Base-by-base conservation (phyloP, 257 asterid species). In the Solanum bulbocastanum region DNA sequence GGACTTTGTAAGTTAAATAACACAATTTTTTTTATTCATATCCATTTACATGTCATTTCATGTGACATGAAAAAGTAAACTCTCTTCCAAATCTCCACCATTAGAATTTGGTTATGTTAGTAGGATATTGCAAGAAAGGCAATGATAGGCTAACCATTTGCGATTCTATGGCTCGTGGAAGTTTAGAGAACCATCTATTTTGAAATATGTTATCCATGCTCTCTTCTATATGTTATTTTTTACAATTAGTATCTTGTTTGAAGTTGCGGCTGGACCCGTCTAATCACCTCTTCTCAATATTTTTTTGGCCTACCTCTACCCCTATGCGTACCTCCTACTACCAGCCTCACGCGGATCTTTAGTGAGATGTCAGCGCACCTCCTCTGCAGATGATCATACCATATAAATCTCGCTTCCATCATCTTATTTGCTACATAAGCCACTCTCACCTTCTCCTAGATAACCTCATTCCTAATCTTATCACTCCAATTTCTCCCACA, bases 151-250 rank as follows among this genome's bases (percentile, higher is more conserved):
- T 96, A 88, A 92, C 95, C 9, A 98, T 96, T 86, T 93, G 95
- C 76, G 98, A 94, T 90, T 96, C 91, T 89, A 93, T 95, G 98
- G 96, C 98, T 18, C 91, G 94, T 66, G 99, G 98, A 87, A 96
- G 97, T 94, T 92, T 96, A 94, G 99, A 96, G 91, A 95, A 96
- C 89, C 99, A 96, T 93, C 91, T 96, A 91, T 96, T 96, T 89
- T 93, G 93, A 92, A 94, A 98, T 96, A 93, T 46, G 96, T 71
- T 85, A 74, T 20, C 25, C 66, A 20, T 58, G 66, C 8, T 12
- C 27, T 58, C 66, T 58, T 58, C 0, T 58, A 58, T 8, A 3
- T 8, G 25, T 22, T 22, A 20, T 58, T 58, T 22, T 58, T 58
- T 5, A 58, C 66, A 58, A 58, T 8, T 58, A 58, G 12, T 58